Evolutionary conservation across 768 basidiomycete species (phyloP).

Genomic region (Mrakia blollopis): DNA sequence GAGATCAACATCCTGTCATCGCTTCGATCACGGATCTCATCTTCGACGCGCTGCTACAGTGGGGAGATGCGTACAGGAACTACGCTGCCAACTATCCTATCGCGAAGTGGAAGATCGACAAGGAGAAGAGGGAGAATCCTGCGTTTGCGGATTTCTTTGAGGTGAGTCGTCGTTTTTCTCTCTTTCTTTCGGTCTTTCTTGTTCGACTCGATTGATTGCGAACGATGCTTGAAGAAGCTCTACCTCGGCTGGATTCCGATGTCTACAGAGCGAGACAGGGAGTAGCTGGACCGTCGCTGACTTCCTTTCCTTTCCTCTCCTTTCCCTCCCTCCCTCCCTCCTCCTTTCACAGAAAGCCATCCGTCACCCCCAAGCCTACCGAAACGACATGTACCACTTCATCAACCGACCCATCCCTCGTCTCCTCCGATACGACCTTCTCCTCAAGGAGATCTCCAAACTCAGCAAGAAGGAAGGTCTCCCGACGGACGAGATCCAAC

Average conservation of each 20-base stretch:
- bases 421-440: conserved; percentile 76
- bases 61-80: conserved; percentile 45
- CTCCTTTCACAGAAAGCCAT: conserved; percentile 16
- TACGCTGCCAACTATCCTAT: conserved; percentile 46
- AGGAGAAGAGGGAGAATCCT: conserved; percentile 39
- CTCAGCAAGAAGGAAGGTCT: conserved; percentile 68
- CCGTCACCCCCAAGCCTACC: conserved; percentile 57
- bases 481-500: conserved; percentile 75
- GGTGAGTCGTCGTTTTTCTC: conserved; percentile 28
- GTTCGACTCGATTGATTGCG: too few species aligned
- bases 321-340: not conserved
- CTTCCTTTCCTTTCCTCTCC: not conserved
- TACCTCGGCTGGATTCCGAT: too few species aligned
- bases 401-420: conserved; percentile 88
- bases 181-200: too few species aligned
- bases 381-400: conserved; percentile 87
- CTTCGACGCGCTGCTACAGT: conserved; percentile 44
- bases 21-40: conserved; percentile 44
- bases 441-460: conserved; percentile 73
- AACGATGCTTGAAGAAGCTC: too few species aligned
- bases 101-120: conserved; percentile 44
- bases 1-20: conserved; percentile 45
- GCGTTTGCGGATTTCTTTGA: conserved; percentile 42
- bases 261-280: too few species aligned
- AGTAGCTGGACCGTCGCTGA: not conserved